A percentile compares a stretch with the other conserved stretches of the same genome.
These are phyloP conservation scores for Dalechampia spathulata DNA, from an alignment of 441 rosid species.

Conservation along the genomic window DNA sequence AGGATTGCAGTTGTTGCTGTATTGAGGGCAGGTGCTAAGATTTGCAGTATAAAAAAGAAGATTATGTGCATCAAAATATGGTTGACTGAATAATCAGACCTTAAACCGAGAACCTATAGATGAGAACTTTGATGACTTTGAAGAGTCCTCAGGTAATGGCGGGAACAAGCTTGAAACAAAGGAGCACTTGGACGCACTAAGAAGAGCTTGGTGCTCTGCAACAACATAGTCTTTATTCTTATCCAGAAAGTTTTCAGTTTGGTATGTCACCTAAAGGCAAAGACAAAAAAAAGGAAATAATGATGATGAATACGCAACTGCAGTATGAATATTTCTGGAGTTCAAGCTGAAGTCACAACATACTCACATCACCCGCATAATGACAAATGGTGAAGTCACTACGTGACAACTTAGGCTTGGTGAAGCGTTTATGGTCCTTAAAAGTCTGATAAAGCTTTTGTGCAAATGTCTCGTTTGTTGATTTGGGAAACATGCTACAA, in stretches of 20 bases:
- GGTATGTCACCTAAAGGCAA: conserved; percentile 76
- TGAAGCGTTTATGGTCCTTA: conserved; percentile 83
- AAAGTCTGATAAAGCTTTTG: conserved; percentile 94
- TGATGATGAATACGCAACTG: conserved; percentile 5
- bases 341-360: conserved; percentile 12
- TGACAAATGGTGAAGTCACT: conserved; percentile 86
- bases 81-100: conserved; percentile 41
- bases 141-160: conserved; percentile 70
- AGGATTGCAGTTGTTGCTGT: conserved; percentile 95
- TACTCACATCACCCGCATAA: conserved; percentile 97
- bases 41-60: conserved; percentile 8
- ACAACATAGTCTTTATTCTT: conserved; percentile 98
- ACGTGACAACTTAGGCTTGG: conserved; percentile 90
- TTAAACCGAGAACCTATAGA: conserved; percentile 91
- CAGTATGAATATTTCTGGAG: conserved; percentile 2
- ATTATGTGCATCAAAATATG: conserved; percentile 10
- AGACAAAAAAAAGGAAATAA: background rate
- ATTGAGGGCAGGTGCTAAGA: conserved; percentile 17
- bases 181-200: conserved; percentile 61
- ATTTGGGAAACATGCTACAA: conserved; percentile 94
- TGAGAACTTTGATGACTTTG: conserved; percentile 88
- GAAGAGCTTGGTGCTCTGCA: conserved; percentile 87
- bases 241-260: conserved; percentile 85
- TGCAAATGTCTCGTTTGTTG: conserved; percentile 92
- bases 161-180: conserved; percentile 86